These are phyloP conservation scores for Ophiostoma pallidulum DNA, from an alignment of 2,329 filamentous ascomycete genomes.

Conservation along the genomic window DNA sequence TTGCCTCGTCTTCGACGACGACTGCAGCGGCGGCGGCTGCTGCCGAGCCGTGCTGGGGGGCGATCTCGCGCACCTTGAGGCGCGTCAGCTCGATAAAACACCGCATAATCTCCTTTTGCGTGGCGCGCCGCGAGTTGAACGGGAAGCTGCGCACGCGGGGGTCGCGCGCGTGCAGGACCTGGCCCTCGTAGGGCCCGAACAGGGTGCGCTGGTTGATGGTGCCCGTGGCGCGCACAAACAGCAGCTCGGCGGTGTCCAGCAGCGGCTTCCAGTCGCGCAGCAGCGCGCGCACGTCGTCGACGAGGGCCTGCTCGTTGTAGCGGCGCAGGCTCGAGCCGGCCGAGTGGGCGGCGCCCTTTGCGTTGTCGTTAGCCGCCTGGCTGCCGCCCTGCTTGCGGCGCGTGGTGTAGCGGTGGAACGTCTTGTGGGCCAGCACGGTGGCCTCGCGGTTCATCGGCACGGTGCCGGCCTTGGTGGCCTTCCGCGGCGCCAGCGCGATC, in stretches of 20 bases:
- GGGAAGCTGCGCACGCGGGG: constrained; percentile 76
- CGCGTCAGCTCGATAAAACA: constrained; percentile 89
- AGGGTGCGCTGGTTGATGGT: constrained; percentile 76
- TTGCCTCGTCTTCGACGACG: constrained; percentile 23
- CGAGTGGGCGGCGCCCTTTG: constrained; percentile 48
- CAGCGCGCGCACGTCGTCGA: constrained; percentile 76
- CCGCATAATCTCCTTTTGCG: constrained; percentile 88
- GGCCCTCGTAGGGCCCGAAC: constrained; percentile 84
- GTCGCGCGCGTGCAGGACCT: constrained; percentile 73
- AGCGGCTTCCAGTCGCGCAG: constrained; percentile 76
- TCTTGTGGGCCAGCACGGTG: constrained; percentile 87
- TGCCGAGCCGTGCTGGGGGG: too few relatives aligned
- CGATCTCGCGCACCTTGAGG: constrained; percentile 72
- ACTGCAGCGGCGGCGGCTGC: constrained; percentile 32
- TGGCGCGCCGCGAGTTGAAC: constrained; percentile 84
- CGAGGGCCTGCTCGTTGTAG: constrained; percentile 87
- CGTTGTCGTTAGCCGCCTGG: constrained; percentile 61
- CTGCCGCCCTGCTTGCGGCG: constrained; percentile 91
- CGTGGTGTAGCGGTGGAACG: constrained; percentile 95
- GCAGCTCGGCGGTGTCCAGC: constrained; percentile 72
- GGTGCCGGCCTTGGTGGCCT: constrained; percentile 56
- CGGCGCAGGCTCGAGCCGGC: constrained; percentile 82
- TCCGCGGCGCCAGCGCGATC: constrained; percentile 74
- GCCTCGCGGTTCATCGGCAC: constrained; percentile 76
- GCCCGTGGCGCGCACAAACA: constrained; percentile 87